Conservation (phyloP, 2,329 filamentous ascomycete species). For the Exophiala aquamarina region DNA sequence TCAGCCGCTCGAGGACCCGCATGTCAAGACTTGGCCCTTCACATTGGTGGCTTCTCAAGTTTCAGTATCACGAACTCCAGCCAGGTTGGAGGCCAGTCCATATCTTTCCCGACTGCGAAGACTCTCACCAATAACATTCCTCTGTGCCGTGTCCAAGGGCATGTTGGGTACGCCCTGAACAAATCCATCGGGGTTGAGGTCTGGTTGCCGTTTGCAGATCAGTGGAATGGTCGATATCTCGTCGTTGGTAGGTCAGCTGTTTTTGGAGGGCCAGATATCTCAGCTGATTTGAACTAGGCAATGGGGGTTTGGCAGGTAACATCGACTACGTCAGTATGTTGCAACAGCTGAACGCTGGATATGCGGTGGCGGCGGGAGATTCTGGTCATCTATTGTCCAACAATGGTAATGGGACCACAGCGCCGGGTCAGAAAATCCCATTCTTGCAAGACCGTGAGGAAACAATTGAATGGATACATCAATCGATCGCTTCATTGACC, state of each 20-base stretch:
- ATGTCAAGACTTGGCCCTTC: no score
- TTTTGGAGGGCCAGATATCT: no score
- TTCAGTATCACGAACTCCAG: no score
- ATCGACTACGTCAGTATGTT: slow-evolving; percentile 1
- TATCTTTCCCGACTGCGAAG: no score
- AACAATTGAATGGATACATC: background rate
- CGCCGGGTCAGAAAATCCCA: background rate
- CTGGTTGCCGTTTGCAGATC: slow-evolving; percentile 32
- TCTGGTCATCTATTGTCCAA: background rate
- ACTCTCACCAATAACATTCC: no score
- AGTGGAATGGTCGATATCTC: slow-evolving; percentile 41
- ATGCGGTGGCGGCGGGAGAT: slow-evolving; percentile 1
- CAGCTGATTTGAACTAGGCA: slow-evolving; percentile 31
- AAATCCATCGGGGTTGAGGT: slow-evolving; percentile 29
- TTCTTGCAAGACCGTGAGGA: background rate
- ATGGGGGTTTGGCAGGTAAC: background rate
- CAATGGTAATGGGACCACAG: background rate
- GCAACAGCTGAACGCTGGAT: background rate
- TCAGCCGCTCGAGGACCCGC: no score
- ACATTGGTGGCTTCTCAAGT: no score
- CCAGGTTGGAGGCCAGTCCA: no score
- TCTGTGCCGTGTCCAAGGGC: no score
- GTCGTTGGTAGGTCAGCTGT: no score
- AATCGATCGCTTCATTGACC: slow-evolving; percentile 1
- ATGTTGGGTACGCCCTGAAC: no score